phyloP scores from a whole-genome alignment of 1,284 basidiomycete species.

The Fomes fomentarius region DNA sequence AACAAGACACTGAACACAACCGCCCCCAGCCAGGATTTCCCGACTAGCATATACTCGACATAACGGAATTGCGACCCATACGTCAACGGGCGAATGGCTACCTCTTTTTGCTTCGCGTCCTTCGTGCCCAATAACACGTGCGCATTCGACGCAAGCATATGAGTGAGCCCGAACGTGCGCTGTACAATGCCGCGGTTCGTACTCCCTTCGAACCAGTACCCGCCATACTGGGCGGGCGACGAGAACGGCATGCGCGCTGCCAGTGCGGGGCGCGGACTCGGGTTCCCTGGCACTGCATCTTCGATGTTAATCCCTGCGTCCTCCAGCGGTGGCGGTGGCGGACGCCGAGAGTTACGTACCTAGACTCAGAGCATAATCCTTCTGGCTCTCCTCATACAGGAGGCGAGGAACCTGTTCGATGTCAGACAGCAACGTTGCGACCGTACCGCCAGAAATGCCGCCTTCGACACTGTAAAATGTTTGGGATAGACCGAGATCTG shows the following conservation, averaged over 20 bases:
- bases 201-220: conserved; percentile 62
- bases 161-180: conserved; percentile 77
- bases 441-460: conserved; percentile 73
- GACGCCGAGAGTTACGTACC: no score
- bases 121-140: neutral
- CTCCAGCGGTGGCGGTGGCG: no score
- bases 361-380: conserved; percentile 60
- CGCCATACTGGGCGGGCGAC: conserved; percentile 52
- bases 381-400: conserved; percentile 36
- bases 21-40: conserved; percentile 39
- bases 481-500: conserved; percentile 40
- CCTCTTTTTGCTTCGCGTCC: conserved; percentile 12
- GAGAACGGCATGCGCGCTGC: conserved; percentile 53
- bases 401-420: conserved; percentile 52
- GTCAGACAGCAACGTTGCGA: conserved; percentile 53
- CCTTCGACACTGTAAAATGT: conserved; percentile 48
- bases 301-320: neutral
- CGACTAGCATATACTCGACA: conserved; percentile 63
- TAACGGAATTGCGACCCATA: conserved; percentile 77
- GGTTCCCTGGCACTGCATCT: conserved; percentile 45
- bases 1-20: conserved; percentile 42
- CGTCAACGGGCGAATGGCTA: conserved; percentile 28
- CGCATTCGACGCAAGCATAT: conserved; percentile 32
- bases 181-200: conserved; percentile 74
- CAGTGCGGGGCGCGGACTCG: conserved; percentile 39